Conservation (phyloP, 1,284 basidiomycete genomes). For the Abortiporus biennis region DNA sequence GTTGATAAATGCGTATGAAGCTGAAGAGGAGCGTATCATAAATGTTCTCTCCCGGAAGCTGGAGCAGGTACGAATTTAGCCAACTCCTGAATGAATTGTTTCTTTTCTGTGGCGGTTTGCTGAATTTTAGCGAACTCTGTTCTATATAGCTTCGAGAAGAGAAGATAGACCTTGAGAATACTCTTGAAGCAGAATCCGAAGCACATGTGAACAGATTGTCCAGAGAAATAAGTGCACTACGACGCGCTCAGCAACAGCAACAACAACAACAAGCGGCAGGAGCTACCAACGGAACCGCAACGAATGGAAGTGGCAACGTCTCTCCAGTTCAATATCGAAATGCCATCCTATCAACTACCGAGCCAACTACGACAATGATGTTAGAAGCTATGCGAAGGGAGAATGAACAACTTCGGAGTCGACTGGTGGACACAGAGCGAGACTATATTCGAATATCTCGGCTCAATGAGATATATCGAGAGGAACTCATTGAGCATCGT, state of each 20-base stretch:
- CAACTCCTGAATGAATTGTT: too few relatives aligned
- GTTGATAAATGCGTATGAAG: slow-evolving; percentile 80
- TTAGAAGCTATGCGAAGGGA: slow-evolving; percentile 69
- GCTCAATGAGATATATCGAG: slow-evolving; percentile 74
- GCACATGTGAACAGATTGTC: slow-evolving; percentile 70
- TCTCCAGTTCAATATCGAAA: slow-evolving; percentile 19
- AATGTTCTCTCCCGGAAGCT: slow-evolving; percentile 73
- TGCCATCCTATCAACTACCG: slow-evolving; percentile 26
- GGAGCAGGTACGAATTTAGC: slow-evolving; percentile 58
- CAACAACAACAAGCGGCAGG: slow-evolving; percentile 24
- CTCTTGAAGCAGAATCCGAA: slow-evolving; percentile 74
- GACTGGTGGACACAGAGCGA: slow-evolving; percentile 64
- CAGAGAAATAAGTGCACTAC: slow-evolving; percentile 61
- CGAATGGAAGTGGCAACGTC: slow-evolving; percentile 26
- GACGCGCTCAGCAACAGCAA: slow-evolving; percentile 43
- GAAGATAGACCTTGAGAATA: slow-evolving; percentile 77
- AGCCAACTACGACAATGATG: slow-evolving; percentile 56
- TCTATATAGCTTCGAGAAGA: slow-evolving; percentile 61
- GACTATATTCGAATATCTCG: slow-evolving; percentile 67
- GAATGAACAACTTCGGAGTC: slow-evolving; percentile 63
- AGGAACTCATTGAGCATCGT: slow-evolving; percentile 73
- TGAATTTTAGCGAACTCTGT: slow-evolving; percentile 1
- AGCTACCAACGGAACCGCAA: too few relatives aligned
- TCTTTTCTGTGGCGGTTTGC: too few relatives aligned
- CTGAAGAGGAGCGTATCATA: slow-evolving; percentile 81